phyloP scores from a whole-genome alignment of 805 yeast genomes.

The Brettanomyces nanus region DNA sequence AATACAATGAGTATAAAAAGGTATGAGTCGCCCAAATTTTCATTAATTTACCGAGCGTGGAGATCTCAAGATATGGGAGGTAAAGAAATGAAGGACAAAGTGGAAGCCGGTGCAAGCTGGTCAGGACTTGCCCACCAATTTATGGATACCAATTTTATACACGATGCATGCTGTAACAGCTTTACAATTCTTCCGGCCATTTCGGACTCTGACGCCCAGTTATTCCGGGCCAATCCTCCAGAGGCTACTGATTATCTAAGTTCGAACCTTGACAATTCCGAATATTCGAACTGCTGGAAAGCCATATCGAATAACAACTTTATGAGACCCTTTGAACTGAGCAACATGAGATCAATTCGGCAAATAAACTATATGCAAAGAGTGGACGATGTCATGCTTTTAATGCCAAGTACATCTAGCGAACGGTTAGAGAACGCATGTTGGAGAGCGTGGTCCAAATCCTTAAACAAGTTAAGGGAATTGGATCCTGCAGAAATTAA shows the following conservation, averaged over 20 bases:
- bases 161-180: conserved; percentile 12
- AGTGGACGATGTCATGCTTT: conserved; percentile 26
- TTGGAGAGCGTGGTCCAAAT: conserved; percentile 95
- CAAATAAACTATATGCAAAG: conserved; percentile 15
- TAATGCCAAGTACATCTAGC: conserved; percentile 28
- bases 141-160: conserved; percentile 23
- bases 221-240: conserved; percentile 14
- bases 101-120: no score
- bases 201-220: conserved; percentile 10
- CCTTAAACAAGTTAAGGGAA: conserved; percentile 47
- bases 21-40: no score
- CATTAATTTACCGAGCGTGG: no score
- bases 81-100: no score
- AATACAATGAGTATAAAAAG: no score
- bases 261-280: conserved; percentile 26
- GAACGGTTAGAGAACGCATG: conserved; percentile 68
- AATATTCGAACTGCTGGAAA: conserved; percentile 35
- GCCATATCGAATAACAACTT: conserved; percentile 27
- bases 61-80: no score
- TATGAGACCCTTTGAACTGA: conserved; percentile 26
- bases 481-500: conserved; percentile 37
- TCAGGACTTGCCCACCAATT: no score
- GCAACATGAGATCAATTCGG: conserved; percentile 20
- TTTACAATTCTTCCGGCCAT: conserved; percentile 21
- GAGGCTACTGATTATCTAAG: conserved; percentile 35